These are phyloP conservation scores for Chlorella sp. DNA, from an alignment of 139 green algal species.

Conservation along the genomic window DNA sequence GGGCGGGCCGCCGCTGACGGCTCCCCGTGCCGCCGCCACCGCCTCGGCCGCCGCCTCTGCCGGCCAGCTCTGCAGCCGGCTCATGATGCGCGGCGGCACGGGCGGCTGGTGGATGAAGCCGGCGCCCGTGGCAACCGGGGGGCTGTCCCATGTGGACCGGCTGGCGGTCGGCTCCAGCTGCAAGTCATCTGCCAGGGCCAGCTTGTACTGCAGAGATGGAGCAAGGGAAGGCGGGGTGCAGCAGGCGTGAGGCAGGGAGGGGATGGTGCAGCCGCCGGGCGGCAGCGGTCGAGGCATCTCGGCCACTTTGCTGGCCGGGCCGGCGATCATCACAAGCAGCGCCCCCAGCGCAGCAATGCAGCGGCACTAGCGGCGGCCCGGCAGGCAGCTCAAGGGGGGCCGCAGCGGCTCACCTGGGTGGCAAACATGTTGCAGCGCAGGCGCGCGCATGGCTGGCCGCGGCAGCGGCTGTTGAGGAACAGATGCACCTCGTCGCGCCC, in stretches of 20 bases:
- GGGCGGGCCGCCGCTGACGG: not conserved
- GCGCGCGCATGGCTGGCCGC: constrained; percentile 21
- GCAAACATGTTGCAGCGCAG: constrained; percentile 41
- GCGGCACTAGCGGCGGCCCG: not conserved
- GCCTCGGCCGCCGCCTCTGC: constrained; percentile 18
- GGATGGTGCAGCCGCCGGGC: no score
- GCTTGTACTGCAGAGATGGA: constrained; percentile 22
- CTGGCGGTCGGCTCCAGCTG: not conserved
- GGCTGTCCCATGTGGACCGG: not conserved
- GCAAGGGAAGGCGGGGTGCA: not conserved
- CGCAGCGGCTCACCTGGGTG: not conserved
- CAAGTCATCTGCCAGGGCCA: constrained; percentile 10
- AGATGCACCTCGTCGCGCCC: constrained; percentile 17
- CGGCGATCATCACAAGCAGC: not conserved
- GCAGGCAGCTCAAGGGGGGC: not conserved
- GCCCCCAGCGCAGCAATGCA: not conserved
- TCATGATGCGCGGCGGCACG: not conserved
- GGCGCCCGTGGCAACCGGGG: not conserved
- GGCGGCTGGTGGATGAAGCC: not conserved
- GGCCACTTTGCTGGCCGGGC: no score
- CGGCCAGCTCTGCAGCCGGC: constrained; percentile 12
- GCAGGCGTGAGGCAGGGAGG: not conserved
- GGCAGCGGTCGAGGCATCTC: no score
- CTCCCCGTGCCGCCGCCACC: not conserved
- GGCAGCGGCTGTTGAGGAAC: constrained; percentile 28